Evolutionary conservation across 139 green algal genomes (phyloP).

Genomic region (Picochlorum costavermella): DNA sequence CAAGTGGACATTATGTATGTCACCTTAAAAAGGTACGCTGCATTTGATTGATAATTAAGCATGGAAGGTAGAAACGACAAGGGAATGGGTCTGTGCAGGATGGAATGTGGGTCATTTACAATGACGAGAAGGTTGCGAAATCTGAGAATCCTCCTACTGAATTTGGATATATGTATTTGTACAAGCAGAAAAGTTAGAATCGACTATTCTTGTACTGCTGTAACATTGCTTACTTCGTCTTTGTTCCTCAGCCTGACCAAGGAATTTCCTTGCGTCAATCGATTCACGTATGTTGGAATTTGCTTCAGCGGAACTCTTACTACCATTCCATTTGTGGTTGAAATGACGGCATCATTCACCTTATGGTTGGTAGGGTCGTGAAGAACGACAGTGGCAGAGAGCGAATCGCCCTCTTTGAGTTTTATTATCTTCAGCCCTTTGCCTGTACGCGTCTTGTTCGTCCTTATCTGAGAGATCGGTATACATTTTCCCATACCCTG

Average conservation of each 20-base stretch:
- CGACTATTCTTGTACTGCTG: conserved; percentile 6
- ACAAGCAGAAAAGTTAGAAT: conserved; percentile 30
- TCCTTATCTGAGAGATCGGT: conserved; percentile 24
- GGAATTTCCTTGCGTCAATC: conserved; percentile 21
- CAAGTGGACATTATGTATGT: conserved; percentile 92
- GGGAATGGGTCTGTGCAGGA: conserved; percentile 6
- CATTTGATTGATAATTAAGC: not conserved
- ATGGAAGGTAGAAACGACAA: not conserved
- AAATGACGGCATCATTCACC: conserved; percentile 34
- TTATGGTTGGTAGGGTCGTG: not conserved
- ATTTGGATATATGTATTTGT: conserved; percentile 95
- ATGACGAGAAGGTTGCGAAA: conserved; percentile 95
- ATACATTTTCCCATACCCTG: conserved; percentile 34
- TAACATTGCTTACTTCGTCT: conserved; percentile 34
- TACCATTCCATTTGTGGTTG: conserved; percentile 39
- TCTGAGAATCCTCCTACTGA: conserved; percentile 67
- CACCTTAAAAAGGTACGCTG: conserved; percentile 71
- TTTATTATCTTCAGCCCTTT: conserved; percentile 20
- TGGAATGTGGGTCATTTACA: conserved; percentile 88
- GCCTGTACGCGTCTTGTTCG: conserved; percentile 17
- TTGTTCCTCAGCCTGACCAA: conserved; percentile 32
- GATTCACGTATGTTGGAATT: not conserved
- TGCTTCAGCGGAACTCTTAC: conserved; percentile 21
- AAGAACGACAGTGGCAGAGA: conserved; percentile 35
- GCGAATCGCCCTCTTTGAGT: conserved; percentile 26